Evolutionary conservation across 495 filamentous ascomycete species (phyloP).

Genomic region (Penicillium samsonianum): DNA sequence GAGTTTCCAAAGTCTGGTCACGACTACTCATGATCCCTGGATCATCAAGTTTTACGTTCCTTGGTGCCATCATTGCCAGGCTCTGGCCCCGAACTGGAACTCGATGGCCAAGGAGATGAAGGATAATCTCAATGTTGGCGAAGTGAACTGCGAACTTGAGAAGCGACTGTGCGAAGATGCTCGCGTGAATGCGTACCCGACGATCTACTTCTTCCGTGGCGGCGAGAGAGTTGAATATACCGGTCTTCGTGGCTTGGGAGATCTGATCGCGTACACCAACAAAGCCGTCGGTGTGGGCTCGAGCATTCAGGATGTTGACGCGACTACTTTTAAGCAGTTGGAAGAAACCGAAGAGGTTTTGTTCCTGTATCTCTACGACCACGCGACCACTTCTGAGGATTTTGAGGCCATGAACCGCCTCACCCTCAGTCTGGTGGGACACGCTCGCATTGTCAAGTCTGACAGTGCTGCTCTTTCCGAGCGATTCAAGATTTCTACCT

Average conservation of each 20-base stretch:
- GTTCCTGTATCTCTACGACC: slow-evolving; percentile 96
- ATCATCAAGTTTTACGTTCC: slow-evolving; percentile 99
- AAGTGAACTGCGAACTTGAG: slow-evolving; percentile 92
- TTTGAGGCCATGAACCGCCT: slow-evolving; percentile 85
- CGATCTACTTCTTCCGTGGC: slow-evolving; percentile 89
- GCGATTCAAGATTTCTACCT: slow-evolving; percentile 91
- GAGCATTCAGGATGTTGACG: slow-evolving; percentile 78
- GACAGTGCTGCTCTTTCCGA: slow-evolving; percentile 69
- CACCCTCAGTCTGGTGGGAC: slow-evolving; percentile 82
- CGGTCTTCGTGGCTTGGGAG: slow-evolving; percentile 88
- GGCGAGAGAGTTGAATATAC: slow-evolving; percentile 91
- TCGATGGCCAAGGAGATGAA: slow-evolving; percentile 89
- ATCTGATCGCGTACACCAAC: slow-evolving; percentile 81
- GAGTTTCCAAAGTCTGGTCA: slow-evolving; percentile 82
- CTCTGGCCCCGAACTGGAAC: slow-evolving; percentile 85
- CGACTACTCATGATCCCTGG: slow-evolving; percentile 87
- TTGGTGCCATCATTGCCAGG: slow-evolving; percentile 95
- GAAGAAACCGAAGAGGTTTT: slow-evolving; percentile 94
- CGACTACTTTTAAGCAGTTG: slow-evolving; percentile 72
- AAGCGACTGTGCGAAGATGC: slow-evolving; percentile 86
- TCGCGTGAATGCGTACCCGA: slow-evolving; percentile 75
- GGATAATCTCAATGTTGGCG: slow-evolving; percentile 83
- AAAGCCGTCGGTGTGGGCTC: slow-evolving; percentile 79
- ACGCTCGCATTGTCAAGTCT: slow-evolving; percentile 89
- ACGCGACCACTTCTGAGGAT: slow-evolving; percentile 89